phyloP scores from a whole-genome alignment of 208 protist species.

The Acanthamoeba quina region DNA sequence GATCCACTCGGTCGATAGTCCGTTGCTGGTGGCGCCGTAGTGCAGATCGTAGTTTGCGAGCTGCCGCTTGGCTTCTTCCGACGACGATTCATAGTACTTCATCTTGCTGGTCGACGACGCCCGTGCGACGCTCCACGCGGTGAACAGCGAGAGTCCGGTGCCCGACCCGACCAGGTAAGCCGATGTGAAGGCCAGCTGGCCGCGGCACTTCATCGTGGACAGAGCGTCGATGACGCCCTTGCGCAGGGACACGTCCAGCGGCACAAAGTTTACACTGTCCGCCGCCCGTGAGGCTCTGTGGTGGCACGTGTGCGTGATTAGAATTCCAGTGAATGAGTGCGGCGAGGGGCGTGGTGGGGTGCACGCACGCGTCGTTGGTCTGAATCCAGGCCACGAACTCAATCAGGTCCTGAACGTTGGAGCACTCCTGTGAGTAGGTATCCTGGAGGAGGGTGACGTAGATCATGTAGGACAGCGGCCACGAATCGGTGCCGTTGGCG shows the following conservation, averaged over 20 bases:
- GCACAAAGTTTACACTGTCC: not conserved
- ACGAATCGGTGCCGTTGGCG: slow-evolving; percentile 6
- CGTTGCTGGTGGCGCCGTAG: not conserved
- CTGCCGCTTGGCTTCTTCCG: not conserved
- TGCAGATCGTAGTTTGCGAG: not conserved
- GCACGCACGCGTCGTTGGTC: slow-evolving; percentile 12
- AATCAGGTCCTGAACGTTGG: slow-evolving; percentile 19
- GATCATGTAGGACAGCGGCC: slow-evolving; percentile 16
- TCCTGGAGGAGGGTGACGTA: slow-evolving; percentile 6
- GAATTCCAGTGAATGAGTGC: not conserved
- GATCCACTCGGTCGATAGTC: not conserved
- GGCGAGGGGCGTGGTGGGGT: not conserved
- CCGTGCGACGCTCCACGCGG: not conserved
- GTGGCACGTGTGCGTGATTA: not conserved
- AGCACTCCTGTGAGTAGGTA: not conserved
- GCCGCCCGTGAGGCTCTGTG: not conserved
- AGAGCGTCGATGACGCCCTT: not conserved
- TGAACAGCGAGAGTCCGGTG: not conserved
- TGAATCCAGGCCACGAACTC: slow-evolving; percentile 46
- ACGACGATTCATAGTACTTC: slow-evolving; percentile 14
- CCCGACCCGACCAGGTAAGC: not conserved
- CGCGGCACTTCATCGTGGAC: not conserved
- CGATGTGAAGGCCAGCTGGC: not conserved
- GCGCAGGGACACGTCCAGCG: not conserved
- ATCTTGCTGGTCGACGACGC: not conserved